Conservation (phyloP, 2,329 filamentous ascomycete genomes). For the Neonectria neomacrospora region DNA sequence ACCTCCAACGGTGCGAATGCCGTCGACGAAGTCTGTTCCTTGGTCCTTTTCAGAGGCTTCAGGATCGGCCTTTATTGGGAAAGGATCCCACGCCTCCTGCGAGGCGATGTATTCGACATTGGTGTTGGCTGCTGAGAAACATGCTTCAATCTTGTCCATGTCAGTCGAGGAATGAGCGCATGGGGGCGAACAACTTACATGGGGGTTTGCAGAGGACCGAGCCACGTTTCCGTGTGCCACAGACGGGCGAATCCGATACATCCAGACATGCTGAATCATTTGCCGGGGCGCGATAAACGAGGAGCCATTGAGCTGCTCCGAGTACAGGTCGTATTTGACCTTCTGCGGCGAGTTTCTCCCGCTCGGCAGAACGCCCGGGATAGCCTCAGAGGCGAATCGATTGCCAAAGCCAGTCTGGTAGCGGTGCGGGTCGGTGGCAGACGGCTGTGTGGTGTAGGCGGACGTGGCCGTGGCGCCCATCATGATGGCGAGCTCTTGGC, state of each 20-base stretch:
- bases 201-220: conserved; percentile 9
- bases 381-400: conserved; percentile 58
- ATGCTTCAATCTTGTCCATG: conserved; percentile 48
- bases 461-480: conserved; percentile 36
- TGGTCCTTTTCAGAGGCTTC: conserved; percentile 2
- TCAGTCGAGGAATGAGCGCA: conserved; percentile 26
- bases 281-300: conserved; percentile 48
- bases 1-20: conserved; percentile 59
- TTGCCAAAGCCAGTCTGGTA: conserved; percentile 70
- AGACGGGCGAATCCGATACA: conserved; percentile 49
- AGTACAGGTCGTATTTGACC: conserved; percentile 54
- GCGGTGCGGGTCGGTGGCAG: conserved; percentile 55
- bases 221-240: conserved; percentile 42
- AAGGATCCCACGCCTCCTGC: conserved; percentile 62
- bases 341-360: conserved; percentile 59
- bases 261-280: conserved; percentile 49
- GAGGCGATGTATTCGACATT: conserved; percentile 57
- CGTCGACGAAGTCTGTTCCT: conserved; percentile 55
- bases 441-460: conserved; percentile 36
- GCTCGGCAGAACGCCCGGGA: conserved; percentile 56
- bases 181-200: conserved; percentile 3
- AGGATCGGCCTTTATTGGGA: conserved; percentile 41
- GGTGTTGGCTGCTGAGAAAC: conserved; percentile 59
- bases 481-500: conserved; percentile 10
- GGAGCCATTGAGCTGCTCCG: conserved; percentile 61